Evolutionary conservation across 306 rosid genomes (phyloP).

Genomic region (Pterocarpus macrocarpus): DNA sequence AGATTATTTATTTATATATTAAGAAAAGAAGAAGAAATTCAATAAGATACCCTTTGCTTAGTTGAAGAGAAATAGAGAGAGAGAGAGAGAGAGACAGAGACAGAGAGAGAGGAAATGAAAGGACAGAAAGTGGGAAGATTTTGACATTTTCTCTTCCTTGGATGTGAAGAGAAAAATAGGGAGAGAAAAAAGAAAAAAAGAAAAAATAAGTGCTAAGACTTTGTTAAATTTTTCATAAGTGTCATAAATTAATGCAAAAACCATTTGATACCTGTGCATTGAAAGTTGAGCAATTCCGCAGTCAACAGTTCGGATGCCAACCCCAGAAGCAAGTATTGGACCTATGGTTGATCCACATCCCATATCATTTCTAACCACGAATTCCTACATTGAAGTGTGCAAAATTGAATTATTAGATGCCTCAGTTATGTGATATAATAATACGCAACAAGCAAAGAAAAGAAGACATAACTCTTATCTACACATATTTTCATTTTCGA

Average conservation of each 20-base stretch:
- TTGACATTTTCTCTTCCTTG: no score
- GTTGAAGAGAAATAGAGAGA: no score
- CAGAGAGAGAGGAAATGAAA: no score
- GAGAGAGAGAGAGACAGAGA: no score
- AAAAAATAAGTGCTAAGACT: not conserved
- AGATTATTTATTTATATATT: not conserved
- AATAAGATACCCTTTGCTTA: not conserved
- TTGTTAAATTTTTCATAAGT: not conserved
- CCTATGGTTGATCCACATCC: slow-evolving; percentile 99
- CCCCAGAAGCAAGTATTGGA: slow-evolving; percentile 96
- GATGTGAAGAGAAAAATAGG: no score
- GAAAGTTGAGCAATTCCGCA: slow-evolving; percentile 99
- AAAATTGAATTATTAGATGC: slow-evolving; percentile 1
- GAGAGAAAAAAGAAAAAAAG: no score
- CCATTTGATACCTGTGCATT: slow-evolving; percentile 87
- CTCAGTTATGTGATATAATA: slow-evolving; percentile 9
- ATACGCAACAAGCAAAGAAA: slow-evolving; percentile 4
- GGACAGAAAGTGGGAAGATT: no score
- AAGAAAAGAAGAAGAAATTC: not conserved
- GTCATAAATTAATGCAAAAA: slow-evolving; percentile 13
- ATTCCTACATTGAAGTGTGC: slow-evolving; percentile 64
- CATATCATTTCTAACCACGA: slow-evolving; percentile 97
- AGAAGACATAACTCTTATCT: slow-evolving; percentile 4
- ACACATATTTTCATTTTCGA: slow-evolving; percentile 23
- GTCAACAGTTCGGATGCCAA: slow-evolving; percentile 93